Evolutionary conservation across 768 basidiomycete genomes (phyloP), one percentile per base, ranked within the genome.

Genomic region (Amanita rubescens): DNA sequence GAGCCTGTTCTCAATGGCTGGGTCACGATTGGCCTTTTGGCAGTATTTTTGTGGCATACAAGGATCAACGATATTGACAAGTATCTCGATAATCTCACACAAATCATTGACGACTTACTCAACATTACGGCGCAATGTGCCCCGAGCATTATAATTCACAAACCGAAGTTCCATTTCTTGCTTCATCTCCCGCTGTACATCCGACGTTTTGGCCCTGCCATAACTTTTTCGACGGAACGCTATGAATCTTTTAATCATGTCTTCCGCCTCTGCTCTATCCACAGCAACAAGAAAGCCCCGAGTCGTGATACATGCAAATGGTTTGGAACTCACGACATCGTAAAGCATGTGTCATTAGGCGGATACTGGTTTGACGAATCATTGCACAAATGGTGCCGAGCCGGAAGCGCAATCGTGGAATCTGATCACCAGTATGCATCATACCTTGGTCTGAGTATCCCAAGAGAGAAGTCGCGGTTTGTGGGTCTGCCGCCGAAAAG

Each of bases 101-200:
- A 50, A 3, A 63, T 61, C 25, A 75, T 76, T 30, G 44, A 72
- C 2, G 51, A 68, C 20, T 74, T 76, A 49, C 65, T 76, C 2
- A 41, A 57, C 4, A 60, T 61, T 15, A 66, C 69, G 0, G 67
- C 64, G 34, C 48, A 49, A 25, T 4, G 52, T 32, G 1, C 66
- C 63, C 63, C 67, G 2, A 39, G 39, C 35, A 20, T 59, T 39
- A 10, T 74, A 67, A 69, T 73, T 74, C 57, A 72, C 71, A 75
- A 76, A 55, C 67, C 71, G 1, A 77, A 76, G 53, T 74, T 75
- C 55, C 74, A 77, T 39, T 60, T 75, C 24, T 32, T 75, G 5
- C 32, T 68, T 0, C 74, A 77, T 55, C 57, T 76, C 0, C 63
- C 65, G 0, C 50, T 55, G 0, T 69, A 75, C 51, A 70, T 77